Evolutionary conservation across 768 basidiomycete genomes (phyloP).

Genomic region (Hygrophorus pudorinus): DNA sequence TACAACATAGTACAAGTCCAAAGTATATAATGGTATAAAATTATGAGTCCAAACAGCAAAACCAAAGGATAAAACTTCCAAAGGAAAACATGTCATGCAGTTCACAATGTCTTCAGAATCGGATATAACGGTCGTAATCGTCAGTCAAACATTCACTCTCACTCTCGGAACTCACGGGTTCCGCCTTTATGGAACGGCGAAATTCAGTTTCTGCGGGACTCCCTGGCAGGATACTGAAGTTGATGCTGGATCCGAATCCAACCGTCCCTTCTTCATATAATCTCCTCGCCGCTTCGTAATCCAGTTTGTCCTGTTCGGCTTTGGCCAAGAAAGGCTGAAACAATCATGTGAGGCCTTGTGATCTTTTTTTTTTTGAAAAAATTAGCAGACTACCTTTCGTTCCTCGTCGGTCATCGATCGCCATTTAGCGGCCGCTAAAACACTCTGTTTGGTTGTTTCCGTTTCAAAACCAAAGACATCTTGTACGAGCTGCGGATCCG

Average conservation of each 20-base stretch:
- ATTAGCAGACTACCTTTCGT: conserved; percentile 56
- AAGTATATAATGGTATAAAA: background rate
- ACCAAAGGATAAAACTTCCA: background rate
- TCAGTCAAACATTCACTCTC: conserved; percentile 54
- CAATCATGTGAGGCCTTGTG: background rate
- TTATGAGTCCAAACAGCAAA: conserved; percentile 4
- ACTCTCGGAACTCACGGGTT: conserved; percentile 58
- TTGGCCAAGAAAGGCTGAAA: conserved; percentile 82
- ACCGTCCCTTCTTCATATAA: conserved; percentile 79
- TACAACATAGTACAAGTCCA: conserved; percentile 15
- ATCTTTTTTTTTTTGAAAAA: conserved; percentile 6
- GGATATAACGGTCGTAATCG: conserved; percentile 20
- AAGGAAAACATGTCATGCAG: conserved; percentile 3
- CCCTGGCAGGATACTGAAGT: conserved; percentile 71
- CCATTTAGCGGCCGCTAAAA: conserved; percentile 89
- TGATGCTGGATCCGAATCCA: conserved; percentile 62
- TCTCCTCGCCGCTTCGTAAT: conserved; percentile 79
- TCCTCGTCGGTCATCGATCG: conserved; percentile 88
- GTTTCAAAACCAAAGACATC: conserved; percentile 85
- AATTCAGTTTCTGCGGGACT: conserved; percentile 33
- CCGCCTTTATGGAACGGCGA: conserved; percentile 39
- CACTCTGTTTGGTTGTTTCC: conserved; percentile 92
- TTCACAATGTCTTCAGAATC: conserved; percentile 9
- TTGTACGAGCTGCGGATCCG: conserved; percentile 60
- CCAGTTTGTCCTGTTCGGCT: conserved; percentile 92